Evolutionary conservation across 2,329 filamentous ascomycete genomes (phyloP), one percentile per base, ranked within the genome.

Genomic region (Septoria petroselini): DNA sequence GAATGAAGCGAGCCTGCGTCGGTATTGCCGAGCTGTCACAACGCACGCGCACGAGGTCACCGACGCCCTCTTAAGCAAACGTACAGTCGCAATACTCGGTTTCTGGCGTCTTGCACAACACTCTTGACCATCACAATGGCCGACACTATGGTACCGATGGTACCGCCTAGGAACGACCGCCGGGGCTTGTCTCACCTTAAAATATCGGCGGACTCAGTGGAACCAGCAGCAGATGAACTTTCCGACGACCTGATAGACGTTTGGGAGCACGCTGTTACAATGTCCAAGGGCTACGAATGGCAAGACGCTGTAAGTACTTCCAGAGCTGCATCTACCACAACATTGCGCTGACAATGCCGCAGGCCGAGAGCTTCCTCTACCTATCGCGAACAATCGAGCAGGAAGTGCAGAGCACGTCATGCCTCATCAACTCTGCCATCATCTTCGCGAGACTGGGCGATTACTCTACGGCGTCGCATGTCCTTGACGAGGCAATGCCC

Each of bases 181-280:
- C 33, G 43, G 21, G 15, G 23, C 40, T 42, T 46, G 43, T 46
- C 43, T 39, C 23, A 46, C 43, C 14, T 21, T 2, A 27, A 37
- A n/a, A 39, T 34, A 3, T 12, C 23, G 21, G 18, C 34, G 11
- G 21, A 38, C n/a, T 17, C 40, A 27, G 23, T 14, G 23, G 34
- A 15, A 7, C 25, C 43, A 39, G 7, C 33, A 4, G 15, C 15
- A 3, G 33, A 27, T 18, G 43, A 27, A 21, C 33, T 57, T 7
- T 42, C 55, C 35, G 43, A 54, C 48, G 48, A 58, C 18, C 54
- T 58, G 3, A 40, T 62, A 35, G 59, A 65, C 56, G 34, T 66
- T n/a, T 68, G 66, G 66, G 62, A 68, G 35, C 65, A 68, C 34
- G 65, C 64, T 11, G 54, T 55, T 9, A 52, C 62, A 4, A 58